Evolutionary conservation across 164 flowering plant species (phyloP), one percentile per base, ranked within the genome.

Genomic region (Paratinospora sagittata): DNA sequence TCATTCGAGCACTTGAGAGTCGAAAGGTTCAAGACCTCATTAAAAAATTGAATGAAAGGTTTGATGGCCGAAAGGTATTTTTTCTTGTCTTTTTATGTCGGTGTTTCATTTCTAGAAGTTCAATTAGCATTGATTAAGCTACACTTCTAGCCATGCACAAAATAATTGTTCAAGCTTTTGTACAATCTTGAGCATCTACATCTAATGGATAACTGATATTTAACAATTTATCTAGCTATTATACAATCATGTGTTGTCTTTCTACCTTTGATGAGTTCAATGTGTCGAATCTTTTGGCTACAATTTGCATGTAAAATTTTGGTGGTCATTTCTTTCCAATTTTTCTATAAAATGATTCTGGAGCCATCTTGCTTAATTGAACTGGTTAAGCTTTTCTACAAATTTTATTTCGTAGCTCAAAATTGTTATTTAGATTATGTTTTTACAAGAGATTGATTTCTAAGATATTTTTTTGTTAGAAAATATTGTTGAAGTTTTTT

Each of bases 31-130:
- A 83, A 75, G 81, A 74, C 30, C 89, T 87, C 74, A 88, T 92
- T 57, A 82, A 77, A 74, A 92, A 90, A 72, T 71, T 92, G 63
- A 82, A 85, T 76, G 88, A 88, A 74, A 87, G 88, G 78, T 94
- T 92, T 85, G 82, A 86, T 63, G 93, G 88, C 26, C 75, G 95
- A 63, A 94, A 92, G 91, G 97, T 94, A 72, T 21, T 66, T 3
- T 9, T 14, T 39, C 17, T 23, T 71, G 10, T 13, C 65, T 39
- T 45, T 60, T 24, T 65, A 27, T 30, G 33, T n/a, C 33, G 21
- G 6, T 75, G 11, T 60, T 67, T 65, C n/a, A 67, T 60, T 65
- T 27, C 26, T 9, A 10, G 27, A 41, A 27, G 21, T 4, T 21
- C 24, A 27, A 43, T 5, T 61, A 12, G 5, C 17, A 9, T 70